A percentile compares a stretch with the other conserved stretches of the same genome.
Evolutionary conservation across 2,329 filamentous ascomycete genomes (phyloP).

Genomic region (Monosporascus sp.): DNA sequence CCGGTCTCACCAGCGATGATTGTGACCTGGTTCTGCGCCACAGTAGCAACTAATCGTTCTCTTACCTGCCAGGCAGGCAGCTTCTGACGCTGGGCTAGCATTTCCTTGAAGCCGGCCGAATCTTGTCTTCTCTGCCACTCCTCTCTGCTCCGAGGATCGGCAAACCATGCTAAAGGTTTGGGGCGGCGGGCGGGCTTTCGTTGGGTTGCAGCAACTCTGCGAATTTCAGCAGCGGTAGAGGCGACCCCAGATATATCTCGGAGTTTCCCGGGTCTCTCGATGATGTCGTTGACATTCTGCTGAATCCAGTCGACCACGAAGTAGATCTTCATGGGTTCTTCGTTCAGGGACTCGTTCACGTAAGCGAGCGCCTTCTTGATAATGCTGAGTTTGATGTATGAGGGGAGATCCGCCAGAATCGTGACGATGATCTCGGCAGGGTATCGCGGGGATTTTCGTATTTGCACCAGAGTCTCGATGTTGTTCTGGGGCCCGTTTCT

Average conservation of each 20-base stretch:
- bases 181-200: slow-evolving; percentile 41
- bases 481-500: slow-evolving; percentile 43
- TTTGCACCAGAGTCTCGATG: slow-evolving; percentile 55
- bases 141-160: slow-evolving; percentile 54
- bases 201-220: slow-evolving; percentile 22
- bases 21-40: slow-evolving; percentile 76
- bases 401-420: slow-evolving; percentile 67
- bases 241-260: slow-evolving; percentile 78
- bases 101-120: slow-evolving; percentile 62
- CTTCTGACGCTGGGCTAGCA: slow-evolving; percentile 66
- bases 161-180: slow-evolving; percentile 58
- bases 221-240: slow-evolving; percentile 57
- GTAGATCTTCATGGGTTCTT: slow-evolving; percentile 85
- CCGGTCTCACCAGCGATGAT: slow-evolving; percentile 97
- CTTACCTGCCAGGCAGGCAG: slow-evolving; percentile 85
- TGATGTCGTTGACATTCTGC: slow-evolving; percentile 72
- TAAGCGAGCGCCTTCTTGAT: slow-evolving; percentile 71
- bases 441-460: slow-evolving; percentile 69
- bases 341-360: slow-evolving; percentile 64
- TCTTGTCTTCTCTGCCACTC: slow-evolving; percentile 67
- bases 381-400: slow-evolving; percentile 89
- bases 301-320: slow-evolving; percentile 90
- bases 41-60: slow-evolving; percentile 69
- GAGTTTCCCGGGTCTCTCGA: slow-evolving; percentile 77
- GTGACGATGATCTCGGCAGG: slow-evolving; percentile 66